A percentile compares a stretch with the other conserved stretches of the same genome.
Conservation (phyloP, 345 rosid genomes). For the Brassica nigra region DNA sequence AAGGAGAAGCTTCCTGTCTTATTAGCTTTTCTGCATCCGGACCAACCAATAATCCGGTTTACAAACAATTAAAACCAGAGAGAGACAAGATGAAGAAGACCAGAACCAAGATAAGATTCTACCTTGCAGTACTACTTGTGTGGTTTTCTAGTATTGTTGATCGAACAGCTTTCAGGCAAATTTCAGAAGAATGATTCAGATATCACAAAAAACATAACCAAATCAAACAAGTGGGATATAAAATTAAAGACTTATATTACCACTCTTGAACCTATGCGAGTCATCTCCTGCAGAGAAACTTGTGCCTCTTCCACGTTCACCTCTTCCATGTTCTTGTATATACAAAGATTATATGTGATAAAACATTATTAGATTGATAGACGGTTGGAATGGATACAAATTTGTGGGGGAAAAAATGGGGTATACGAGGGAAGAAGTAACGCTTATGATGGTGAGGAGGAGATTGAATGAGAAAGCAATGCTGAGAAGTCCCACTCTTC, state of each 20-base stretch:
- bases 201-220: background rate
- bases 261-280: constrained; percentile 44
- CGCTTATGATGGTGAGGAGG: constrained; percentile 61
- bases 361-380: constrained; percentile 8
- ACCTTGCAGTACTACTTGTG: constrained; percentile 45
- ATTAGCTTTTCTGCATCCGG: constrained; percentile 41
- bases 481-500: constrained; percentile 57
- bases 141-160: constrained; percentile 46
- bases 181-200: constrained; percentile 23
- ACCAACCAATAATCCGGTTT: constrained; percentile 36
- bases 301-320: constrained; percentile 28
- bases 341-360: constrained; percentile 43
- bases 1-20: constrained; percentile 46
- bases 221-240: background rate
- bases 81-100: background rate
- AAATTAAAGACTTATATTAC: constrained; percentile 18
- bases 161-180: constrained; percentile 43
- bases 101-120: constrained; percentile 25
- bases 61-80: background rate
- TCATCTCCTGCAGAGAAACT: constrained; percentile 43
- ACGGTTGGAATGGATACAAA: background rate
- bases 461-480: constrained; percentile 47
- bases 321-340: constrained; percentile 23
- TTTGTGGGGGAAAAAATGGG: background rate
- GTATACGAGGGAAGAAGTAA: constrained; percentile 71